Evolutionary conservation across 352 stramenopile genomes (phyloP).

Genomic region (Thalassiosira gravida): DNA sequence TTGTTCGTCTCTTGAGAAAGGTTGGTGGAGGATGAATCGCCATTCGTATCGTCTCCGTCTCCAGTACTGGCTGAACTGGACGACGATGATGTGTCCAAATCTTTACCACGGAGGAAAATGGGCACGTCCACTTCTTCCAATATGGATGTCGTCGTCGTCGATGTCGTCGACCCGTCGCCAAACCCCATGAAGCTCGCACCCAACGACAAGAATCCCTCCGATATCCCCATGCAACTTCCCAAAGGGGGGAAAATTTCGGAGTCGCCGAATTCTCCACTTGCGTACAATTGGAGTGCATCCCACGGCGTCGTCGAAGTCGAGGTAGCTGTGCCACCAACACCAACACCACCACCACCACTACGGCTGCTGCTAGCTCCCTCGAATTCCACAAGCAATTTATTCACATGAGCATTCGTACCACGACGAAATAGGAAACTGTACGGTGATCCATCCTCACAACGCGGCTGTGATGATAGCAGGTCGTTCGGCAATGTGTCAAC

Average conservation of each 20-base stretch:
- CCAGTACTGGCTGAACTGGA: no score
- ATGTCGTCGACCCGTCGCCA: background rate
- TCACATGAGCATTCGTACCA: constrained; percentile 18
- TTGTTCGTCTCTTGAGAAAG: no score
- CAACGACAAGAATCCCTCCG: constrained; percentile 6
- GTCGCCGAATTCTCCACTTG: background rate
- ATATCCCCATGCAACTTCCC: constrained; percentile 28
- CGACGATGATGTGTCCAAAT: no score
- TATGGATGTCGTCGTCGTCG: background rate
- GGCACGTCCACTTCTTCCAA: constrained; percentile 8
- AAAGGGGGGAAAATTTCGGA: constrained; percentile 3
- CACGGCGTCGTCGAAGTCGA: background rate
- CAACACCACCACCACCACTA: no score
- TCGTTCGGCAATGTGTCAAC: background rate
- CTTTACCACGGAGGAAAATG: constrained; percentile 15
- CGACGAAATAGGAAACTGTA: constrained; percentile 41
- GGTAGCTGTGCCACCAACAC: no score
- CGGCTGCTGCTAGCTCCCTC: background rate
- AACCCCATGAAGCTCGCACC: constrained; percentile 14
- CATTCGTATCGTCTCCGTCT: no score
- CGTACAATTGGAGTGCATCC: background rate
- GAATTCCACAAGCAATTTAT: constrained; percentile 46
- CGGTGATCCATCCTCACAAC: constrained; percentile 24
- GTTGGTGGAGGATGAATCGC: background rate
- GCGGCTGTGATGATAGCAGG: background rate